Percentiles rank a stretch among this genome's conserved stretches.
phyloP scores from a whole-genome alignment of 2,329 filamentous ascomycete genomes.

The Arthroderma sp. region DNA sequence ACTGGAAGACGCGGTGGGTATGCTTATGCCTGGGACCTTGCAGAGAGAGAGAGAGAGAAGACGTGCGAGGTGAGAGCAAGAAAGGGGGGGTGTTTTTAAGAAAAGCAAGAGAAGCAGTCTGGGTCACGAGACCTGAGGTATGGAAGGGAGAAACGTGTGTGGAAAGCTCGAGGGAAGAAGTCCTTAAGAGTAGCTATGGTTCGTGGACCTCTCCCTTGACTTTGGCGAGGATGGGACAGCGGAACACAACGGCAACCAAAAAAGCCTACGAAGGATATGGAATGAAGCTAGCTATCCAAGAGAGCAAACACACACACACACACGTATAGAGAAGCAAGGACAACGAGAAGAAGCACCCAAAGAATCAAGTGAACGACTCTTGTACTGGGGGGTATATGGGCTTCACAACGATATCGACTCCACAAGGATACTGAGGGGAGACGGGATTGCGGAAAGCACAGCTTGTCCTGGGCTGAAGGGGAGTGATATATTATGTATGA shows the following conservation, averaged over 20 bases:
- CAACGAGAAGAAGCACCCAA: neutral
- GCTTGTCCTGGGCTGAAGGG: neutral
- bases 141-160: neutral
- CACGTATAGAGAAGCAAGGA: neutral
- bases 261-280: neutral
- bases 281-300: conserved; percentile 1
- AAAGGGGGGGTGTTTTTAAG: neutral
- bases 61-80: neutral
- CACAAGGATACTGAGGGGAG: neutral
- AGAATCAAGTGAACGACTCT: neutral
- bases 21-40: neutral
- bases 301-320: neutral
- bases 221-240: neutral
- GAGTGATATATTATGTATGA: neutral
- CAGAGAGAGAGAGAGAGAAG: neutral
- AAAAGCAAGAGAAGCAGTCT: neutral
- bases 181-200: neutral
- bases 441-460: neutral
- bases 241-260: neutral
- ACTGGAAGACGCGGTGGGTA: neutral
- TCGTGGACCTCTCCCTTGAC: neutral
- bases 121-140: neutral
- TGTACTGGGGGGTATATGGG: conserved; percentile 1
- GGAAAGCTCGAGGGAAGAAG: neutral
- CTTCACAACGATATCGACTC: neutral